These are phyloP conservation scores for Ormosia emarginata DNA, from an alignment of 306 rosid genomes.

Conservation along the genomic window DNA sequence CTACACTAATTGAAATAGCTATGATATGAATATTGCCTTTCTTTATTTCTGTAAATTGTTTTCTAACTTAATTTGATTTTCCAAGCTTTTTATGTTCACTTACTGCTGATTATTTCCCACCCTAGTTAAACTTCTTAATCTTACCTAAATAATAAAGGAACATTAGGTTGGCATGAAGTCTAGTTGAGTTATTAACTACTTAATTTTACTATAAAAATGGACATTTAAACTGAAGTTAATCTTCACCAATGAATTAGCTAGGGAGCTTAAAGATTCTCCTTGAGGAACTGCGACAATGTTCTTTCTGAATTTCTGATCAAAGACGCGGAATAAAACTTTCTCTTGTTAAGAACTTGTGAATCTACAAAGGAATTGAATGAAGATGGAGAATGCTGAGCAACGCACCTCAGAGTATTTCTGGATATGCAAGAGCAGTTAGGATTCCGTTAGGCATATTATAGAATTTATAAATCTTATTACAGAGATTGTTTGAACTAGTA, in stretches of 20 bases:
- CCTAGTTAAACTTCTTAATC: background rate
- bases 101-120: background rate
- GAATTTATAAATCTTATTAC: background rate
- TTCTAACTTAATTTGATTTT: background rate
- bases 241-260: background rate
- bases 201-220: background rate
- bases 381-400: background rate
- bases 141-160: background rate
- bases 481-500: slow-evolving; percentile 1
- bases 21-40: background rate
- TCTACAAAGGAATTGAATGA: background rate
- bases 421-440: background rate
- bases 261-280: background rate
- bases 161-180: background rate
- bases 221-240: background rate
- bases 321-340: background rate
- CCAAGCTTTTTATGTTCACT: background rate
- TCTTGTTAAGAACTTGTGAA: background rate
- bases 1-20: background rate
- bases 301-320: background rate
- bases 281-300: background rate
- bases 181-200: background rate
- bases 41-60: background rate
- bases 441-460: background rate
- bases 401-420: background rate